These are phyloP conservation scores for Penicillium sp. DNA, from an alignment of 2,329 filamentous ascomycete genomes.

Conservation along the genomic window DNA sequence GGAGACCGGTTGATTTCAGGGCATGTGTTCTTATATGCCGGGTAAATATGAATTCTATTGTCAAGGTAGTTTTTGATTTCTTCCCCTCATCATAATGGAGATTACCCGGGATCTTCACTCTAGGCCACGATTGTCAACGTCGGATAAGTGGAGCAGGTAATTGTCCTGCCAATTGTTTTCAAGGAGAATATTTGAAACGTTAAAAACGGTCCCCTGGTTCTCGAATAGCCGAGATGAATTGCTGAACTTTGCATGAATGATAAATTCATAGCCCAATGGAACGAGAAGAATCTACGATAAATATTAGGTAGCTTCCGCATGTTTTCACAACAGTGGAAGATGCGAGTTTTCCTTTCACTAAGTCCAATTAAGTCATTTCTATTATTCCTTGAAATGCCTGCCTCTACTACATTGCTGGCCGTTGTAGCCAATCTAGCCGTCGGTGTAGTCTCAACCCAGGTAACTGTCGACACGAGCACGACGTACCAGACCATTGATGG, in stretches of 20 bases:
- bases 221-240: background rate
- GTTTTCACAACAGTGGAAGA: background rate
- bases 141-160: background rate
- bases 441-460: background rate
- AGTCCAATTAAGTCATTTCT: background rate
- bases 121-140: background rate
- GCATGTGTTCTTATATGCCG: background rate
- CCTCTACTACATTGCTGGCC: background rate
- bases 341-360: background rate
- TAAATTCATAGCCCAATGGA: background rate
- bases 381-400: background rate
- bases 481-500: slow-evolving; percentile 1
- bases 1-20: background rate
- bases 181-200: background rate
- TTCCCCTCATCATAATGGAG: background rate
- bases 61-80: background rate
- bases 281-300: background rate
- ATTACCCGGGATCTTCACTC: background rate
- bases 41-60: background rate
- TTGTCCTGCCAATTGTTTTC: background rate
- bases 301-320: background rate
- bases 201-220: background rate
- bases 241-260: background rate
- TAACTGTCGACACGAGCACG: background rate
- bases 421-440: background rate